A percentile compares a stretch with the other conserved stretches of the same genome.
phyloP scores from a whole-genome alignment of 129 eudicot species.

The Centrapalus pauciflorus region DNA sequence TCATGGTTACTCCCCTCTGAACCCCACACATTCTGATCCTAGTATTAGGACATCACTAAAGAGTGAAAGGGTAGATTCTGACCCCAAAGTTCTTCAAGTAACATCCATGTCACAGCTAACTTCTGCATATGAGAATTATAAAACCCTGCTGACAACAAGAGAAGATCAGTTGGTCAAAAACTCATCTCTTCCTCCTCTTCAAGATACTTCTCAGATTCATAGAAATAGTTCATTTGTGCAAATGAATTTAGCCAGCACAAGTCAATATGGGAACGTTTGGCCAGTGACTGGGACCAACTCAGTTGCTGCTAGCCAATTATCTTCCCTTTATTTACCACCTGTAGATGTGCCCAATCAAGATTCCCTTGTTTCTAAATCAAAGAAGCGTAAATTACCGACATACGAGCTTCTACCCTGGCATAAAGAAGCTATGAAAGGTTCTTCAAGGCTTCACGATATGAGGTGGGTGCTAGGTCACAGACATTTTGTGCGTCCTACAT shows the following conservation, averaged over 20 bases:
- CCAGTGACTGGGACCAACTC: constrained; percentile 24
- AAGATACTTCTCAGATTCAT: constrained; percentile 29
- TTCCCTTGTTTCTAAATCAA: constrained; percentile 33
- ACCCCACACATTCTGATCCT: constrained; percentile 31
- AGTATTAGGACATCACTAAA: constrained; percentile 11
- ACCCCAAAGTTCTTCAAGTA: constrained; percentile 26
- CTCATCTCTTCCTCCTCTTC: constrained; percentile 30
- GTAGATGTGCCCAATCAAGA: constrained; percentile 28
- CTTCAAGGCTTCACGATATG: constrained; percentile 30
- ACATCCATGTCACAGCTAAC: constrained; percentile 25
- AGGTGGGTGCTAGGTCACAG: constrained; percentile 30
- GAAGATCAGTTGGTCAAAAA: constrained; percentile 18
- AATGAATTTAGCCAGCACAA: constrained; percentile 31
- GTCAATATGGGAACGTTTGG: constrained; percentile 33
- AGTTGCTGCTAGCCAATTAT: constrained; percentile 14
- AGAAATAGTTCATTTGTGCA: constrained; percentile 32
- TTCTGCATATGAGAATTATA: constrained; percentile 25
- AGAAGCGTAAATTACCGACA: constrained; percentile 57
- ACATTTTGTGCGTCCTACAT: neutral
- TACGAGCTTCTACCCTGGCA: constrained; percentile 60
- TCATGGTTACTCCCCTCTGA: constrained; percentile 27
- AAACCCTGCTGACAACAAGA: constrained; percentile 14
- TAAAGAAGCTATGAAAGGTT: constrained; percentile 45
- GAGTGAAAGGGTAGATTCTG: constrained; percentile 24
- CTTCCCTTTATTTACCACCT: constrained; percentile 25